Base-by-base conservation (phyloP, 192 early-diverging fungal genomes). In the Coemansia sp. region DNA sequence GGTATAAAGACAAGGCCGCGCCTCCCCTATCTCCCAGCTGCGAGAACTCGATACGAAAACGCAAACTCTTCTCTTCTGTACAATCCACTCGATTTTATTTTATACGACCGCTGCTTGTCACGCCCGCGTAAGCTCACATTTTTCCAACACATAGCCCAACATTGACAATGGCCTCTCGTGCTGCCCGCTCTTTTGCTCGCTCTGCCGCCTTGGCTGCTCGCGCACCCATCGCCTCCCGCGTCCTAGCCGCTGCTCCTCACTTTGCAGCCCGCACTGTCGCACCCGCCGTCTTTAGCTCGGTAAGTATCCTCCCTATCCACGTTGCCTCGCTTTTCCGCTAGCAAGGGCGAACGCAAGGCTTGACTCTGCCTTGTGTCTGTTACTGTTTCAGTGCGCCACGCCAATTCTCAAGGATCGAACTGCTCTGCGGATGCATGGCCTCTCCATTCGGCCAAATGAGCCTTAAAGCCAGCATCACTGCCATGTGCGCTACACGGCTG, bases 101-200 rank as follows among this genome's bases (percentile, higher is more conserved):
- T 43, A 39, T 26, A 21, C 60, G 62, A 66, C 58, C 25, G 50
- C 48, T n/a, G 52, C 52, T 6, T 55, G 52, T 55, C 16, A 55
- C 52, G 52, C 52, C 28, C 14, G 26, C 52, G 52, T 38, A 59
- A 59, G 58, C 34, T 21, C 23, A 21, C 23, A 23, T 3, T 7
- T 64, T 25, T 45, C n/a, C 14, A 41, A 53, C 34, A 64, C 45
- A 66, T 42, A 64, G 56, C 34, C 56, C 20, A 37, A 37, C 33
- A 36, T n/a, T 66, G 36, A 68, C 47, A 65, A 81, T 81, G 78
- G 78, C 73, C 52, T 75, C 72, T 58, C 78, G 78, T 70, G 41
- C 78, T 67, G 78, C 69, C 16, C 78, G 78, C 64, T 39, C 78
- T 55, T 43, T 81, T 59, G 78, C 78, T 33, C 78, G 78, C 63